Evolutionary conservation across 2,329 filamentous ascomycete genomes (phyloP), one percentile per base, ranked within the genome.

Genomic region (Pseudocercospora macadamiae): DNA sequence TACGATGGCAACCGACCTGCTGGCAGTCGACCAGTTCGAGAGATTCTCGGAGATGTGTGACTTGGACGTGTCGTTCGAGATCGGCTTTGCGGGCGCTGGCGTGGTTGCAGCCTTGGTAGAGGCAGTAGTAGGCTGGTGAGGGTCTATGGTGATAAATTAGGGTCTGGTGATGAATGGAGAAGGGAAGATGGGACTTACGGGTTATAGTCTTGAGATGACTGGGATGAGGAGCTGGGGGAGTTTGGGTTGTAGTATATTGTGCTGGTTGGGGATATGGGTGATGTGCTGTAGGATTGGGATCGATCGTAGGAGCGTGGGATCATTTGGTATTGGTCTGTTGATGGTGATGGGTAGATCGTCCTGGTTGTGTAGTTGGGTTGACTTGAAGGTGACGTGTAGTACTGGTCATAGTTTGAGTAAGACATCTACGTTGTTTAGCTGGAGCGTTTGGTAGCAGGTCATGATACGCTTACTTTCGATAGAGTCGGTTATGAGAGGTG

Each of bases 21-120:
- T 75, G 73, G 64, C 81, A 83, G 57, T 81, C 76, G 49, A 76
- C 71, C 60, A 73, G 72, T 9, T 64, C 51, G 3, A 57, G 44
- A 10, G 74, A 66, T 19, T 52, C 37, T 4, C 76, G 76, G 54
- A 73, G 73, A 64, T 83, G 81, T 12, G 79, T 76, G 48, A 75
- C 78, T n/a, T 72, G 70, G 51, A 76, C 70, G 63, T 83, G 81
- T 5, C 81, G 79, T 61, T 78, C 77, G 9, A 82, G 69, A 64
- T 83, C 81, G 5, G 79, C 79, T 42, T 75, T 72, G 45, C 80
- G 78, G 14, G 74, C 76, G 68, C 81, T 28, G 6, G 25, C 34
- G 23, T 53, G 21, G 4, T 39, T 28, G 37, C 25, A 48, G 58
- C 9, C 14, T 10, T 4, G 32, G n/a, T 48, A 42, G 52, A 61